phyloP scores from a whole-genome alignment of 305 asterid species.

The Fraxinus angustifolia region DNA sequence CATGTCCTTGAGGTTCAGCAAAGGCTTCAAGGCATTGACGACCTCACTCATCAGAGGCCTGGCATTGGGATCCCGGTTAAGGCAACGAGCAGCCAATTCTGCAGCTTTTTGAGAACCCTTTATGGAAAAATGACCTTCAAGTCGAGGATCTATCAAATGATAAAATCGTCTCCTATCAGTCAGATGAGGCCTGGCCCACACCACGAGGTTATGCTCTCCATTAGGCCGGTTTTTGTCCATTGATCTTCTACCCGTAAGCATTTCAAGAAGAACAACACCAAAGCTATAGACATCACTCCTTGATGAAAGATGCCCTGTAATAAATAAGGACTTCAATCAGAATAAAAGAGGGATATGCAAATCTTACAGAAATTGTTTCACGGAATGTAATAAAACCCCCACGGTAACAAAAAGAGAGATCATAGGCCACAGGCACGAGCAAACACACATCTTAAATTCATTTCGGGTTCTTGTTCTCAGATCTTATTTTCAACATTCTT shows the following conservation, averaged over 20 bases:
- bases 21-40: slow-evolving; percentile 79
- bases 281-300: slow-evolving; percentile 94
- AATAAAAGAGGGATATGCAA: background rate
- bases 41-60: slow-evolving; percentile 90
- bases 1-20: slow-evolving; percentile 91
- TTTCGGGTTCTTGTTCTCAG: background rate
- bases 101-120: slow-evolving; percentile 97
- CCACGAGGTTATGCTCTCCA: slow-evolving; percentile 92
- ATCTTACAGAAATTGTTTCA: background rate
- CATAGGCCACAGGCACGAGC: background rate
- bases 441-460: background rate
- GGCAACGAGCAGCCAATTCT: slow-evolving; percentile 84
- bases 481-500: background rate
- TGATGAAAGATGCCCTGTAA: slow-evolving; percentile 88
- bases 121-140: slow-evolving; percentile 85
- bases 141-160: slow-evolving; percentile 83
- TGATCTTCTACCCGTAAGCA: slow-evolving; percentile 92
- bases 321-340: slow-evolving; percentile 6
- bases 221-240: slow-evolving; percentile 94
- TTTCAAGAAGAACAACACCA: slow-evolving; percentile 90
- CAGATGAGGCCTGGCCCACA: slow-evolving; percentile 89
- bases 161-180: slow-evolving; percentile 73
- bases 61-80: slow-evolving; percentile 71
- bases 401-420: background rate
- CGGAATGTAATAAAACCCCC: background rate